Percentiles rank a stretch among this genome's conserved stretches.
phyloP scores from a whole-genome alignment of 345 rosid species.

The Lepidium didymum region DNA sequence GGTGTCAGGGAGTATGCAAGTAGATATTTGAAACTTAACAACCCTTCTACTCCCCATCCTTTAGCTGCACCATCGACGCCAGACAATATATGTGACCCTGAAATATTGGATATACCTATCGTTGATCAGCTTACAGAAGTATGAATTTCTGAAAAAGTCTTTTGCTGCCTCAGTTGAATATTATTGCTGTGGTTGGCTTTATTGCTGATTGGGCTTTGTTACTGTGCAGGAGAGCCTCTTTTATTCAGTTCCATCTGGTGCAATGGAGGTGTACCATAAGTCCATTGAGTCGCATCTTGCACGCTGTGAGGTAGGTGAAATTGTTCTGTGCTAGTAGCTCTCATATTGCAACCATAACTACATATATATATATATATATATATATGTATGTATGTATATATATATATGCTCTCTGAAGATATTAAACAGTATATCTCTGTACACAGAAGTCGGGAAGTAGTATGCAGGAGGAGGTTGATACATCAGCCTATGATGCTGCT shows the following conservation, averaged over 20 bases:
- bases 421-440: not conserved
- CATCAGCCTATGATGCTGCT: constrained; percentile 55
- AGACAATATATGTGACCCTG: constrained; percentile 46
- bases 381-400: too few species aligned
- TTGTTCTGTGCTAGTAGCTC: constrained; percentile 7
- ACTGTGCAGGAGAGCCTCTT: constrained; percentile 83
- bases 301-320: constrained; percentile 28
- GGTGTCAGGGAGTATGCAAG: constrained; percentile 70
- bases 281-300: constrained; percentile 72
- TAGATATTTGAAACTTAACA: constrained; percentile 60
- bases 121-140: constrained; percentile 83
- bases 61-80: constrained; percentile 60
- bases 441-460: constrained; percentile 63
- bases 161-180: constrained; percentile 1
- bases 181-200: not conserved
- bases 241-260: constrained; percentile 79
- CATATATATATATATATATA: too few species aligned
- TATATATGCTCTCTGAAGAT: constrained; percentile 1
- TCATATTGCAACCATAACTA: constrained; percentile 6
- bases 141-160: constrained; percentile 21
- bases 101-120: constrained; percentile 50
- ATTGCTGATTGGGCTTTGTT: constrained; percentile 18
- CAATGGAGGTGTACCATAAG: constrained; percentile 66
- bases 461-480: constrained; percentile 85
- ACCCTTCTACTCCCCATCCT: constrained; percentile 40